phyloP scores from a whole-genome alignment of 2,329 filamentous ascomycete species.

The Cryphonectria radicalis region DNA sequence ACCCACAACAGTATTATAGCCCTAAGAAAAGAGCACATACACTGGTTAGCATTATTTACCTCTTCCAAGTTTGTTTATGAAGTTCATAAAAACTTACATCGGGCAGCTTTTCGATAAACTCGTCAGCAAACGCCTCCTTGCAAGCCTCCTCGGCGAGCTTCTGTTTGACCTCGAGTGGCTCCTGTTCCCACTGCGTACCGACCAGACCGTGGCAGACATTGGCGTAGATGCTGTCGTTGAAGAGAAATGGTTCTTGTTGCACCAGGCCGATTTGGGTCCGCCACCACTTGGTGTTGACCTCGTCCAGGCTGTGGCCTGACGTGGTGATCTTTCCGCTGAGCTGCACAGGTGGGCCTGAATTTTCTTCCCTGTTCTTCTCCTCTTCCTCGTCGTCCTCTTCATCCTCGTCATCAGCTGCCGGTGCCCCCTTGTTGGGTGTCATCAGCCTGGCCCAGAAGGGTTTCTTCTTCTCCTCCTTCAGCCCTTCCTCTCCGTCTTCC shows the following conservation, averaged over 20 bases:
- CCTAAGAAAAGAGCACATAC: slow-evolving; percentile 41
- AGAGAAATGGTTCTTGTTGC: slow-evolving; percentile 48
- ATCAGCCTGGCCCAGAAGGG: slow-evolving; percentile 23
- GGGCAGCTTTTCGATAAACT: slow-evolving; percentile 69
- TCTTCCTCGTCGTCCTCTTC: slow-evolving; percentile 35
- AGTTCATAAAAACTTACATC: slow-evolving; percentile 41
- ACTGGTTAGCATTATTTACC: slow-evolving; percentile 21
- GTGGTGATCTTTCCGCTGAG: slow-evolving; percentile 25
- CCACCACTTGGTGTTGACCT: slow-evolving; percentile 66
- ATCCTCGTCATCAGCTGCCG: slow-evolving; percentile 35
- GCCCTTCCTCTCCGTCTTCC: slow-evolving; percentile 24
- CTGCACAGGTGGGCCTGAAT: slow-evolving; percentile 45
- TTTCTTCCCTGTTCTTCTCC: slow-evolving; percentile 36
- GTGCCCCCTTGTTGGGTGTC: slow-evolving; percentile 30
- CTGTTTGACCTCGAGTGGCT: slow-evolving; percentile 48
- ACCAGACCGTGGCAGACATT: slow-evolving; percentile 59
- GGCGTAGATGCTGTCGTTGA: slow-evolving; percentile 53
- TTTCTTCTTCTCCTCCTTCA: slow-evolving; percentile 35
- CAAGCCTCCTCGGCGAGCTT: slow-evolving; percentile 67
- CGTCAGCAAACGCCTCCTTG: slow-evolving; percentile 69
- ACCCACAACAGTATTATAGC: slow-evolving; percentile 75
- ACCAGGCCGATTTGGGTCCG: slow-evolving; percentile 51
- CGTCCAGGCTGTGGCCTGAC: slow-evolving; percentile 53
- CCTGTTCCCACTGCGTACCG: slow-evolving; percentile 45
- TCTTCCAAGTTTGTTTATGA: background rate